Base-by-base conservation (phyloP, 1,284 basidiomycete genomes). In the Sporisorium iseilematis-ciliati region DNA sequence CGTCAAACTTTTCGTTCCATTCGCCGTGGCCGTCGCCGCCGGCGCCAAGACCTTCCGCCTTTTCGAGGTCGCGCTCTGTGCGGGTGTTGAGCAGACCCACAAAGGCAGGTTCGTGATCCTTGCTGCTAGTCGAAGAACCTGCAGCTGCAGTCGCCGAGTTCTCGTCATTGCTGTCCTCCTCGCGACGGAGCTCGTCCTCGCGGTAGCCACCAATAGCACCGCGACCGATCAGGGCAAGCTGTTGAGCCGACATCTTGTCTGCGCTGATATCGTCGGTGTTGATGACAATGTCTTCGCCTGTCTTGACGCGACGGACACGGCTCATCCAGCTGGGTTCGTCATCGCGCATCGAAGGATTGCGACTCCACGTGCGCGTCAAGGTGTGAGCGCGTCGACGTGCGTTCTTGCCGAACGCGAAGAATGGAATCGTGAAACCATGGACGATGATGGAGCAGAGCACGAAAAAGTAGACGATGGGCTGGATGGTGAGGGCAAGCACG, bases 381-480 rank as follows among this genome's bases (percentile, higher is more conserved):
- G 80, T 82, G 49, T 81, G 79, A 0, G 79, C 79, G 7, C 72
- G 69, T 42, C 55, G 76, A 21, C 77, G 72, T 3, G 78, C 78
- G 25, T 71, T 67, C 61, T 79, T 78, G 31, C 77, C 77, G 54
- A 84, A 83, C 3, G 82, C 79, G 38, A 85, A 85, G 65, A 85
- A 85, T 35, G 84, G 84, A 20, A 85, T 71, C 31, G 84, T 84
- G 49, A 85, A 80, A 41, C 84, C 84, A 63, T 85, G 84, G 1
- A 85, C 75, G 48, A 80, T 57, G 56, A 83, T 79, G 42, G 84
- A 85, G 56, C 81, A 80, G 23, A 85, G 75, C 25, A 85, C 80
- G 54, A 85, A 77, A 50, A 85, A 85, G 77, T 77, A 85, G 40
- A 84, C 79, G 60, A 85, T 82, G 20, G 83, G 83, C 40, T 85